Base-by-base conservation (phyloP, 371 early-diverging fungal genomes). In the Rhizopus arrhizus region DNA sequence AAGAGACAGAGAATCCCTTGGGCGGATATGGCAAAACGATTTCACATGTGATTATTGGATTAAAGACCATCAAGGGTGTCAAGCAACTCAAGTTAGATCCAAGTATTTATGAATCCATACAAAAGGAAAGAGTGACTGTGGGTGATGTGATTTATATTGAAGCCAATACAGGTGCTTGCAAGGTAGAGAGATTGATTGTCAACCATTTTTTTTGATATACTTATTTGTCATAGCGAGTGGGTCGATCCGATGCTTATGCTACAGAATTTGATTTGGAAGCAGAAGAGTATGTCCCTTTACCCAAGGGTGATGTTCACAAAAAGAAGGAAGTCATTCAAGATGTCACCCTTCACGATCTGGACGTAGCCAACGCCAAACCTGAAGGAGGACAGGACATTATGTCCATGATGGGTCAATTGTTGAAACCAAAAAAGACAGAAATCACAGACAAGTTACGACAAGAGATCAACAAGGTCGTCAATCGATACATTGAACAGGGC, bases 111-210 rank as follows among this genome's bases (percentile, higher is more conserved):
- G 96, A 97, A 74, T 89, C 93, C 48, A 82, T 99, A 64, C 92
- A 95, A 63, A 97, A 96, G 73, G 99, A 99, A 77, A 94, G 91
- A 70, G 98, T 99, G 11, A 82, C 86, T 7, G 92, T 94, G 0
- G 99, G 99, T 45, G 99, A 99, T 80, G 96, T 99, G 11, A 96
- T 99, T 62, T 96, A 95, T 71, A 96, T 99, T 59, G 98, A 99
- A 77, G 92, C 98, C 55, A 95, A 93, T 70, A 96, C 91, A 28
- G 99, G 99, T 46, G 90, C 96, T 11, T 97, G 99, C 56, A 98
- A 96, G 81, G 91, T 91, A 32, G 34, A 9, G 32, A 41, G 47
- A 6, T 5, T 10, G 13, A 36, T 57, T 10, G 29, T 12, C 45
- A n/a, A 56, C 8, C 3, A 4, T 47, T 4, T 56, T 15, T 29